Evolutionary conservation across 2,329 filamentous ascomycete genomes (phyloP).

Genomic region (Trichoderma oligosporum): DNA sequence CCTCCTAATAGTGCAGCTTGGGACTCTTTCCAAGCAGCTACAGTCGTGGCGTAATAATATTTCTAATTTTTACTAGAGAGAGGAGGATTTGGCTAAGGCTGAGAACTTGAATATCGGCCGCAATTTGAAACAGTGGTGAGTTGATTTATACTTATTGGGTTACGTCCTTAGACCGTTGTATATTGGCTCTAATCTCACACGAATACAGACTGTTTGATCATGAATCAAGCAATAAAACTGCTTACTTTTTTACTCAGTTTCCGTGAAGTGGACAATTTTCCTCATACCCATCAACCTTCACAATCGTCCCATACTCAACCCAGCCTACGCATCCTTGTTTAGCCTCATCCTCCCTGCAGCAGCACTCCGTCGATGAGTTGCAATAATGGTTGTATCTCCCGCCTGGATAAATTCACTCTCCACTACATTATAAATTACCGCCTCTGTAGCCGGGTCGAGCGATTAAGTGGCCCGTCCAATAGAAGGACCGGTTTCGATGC

Average conservation of each 20-base stretch:
- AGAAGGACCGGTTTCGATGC: constrained; percentile 31
- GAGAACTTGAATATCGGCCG: no score
- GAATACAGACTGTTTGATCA: no score
- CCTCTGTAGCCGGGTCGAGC: constrained; percentile 34
- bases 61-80: no score
- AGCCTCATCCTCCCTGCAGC: constrained; percentile 25
- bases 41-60: no score
- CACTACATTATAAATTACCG: constrained; percentile 31
- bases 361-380: constrained; percentile 34
- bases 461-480: constrained; percentile 32
- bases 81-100: no score
- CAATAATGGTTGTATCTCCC: constrained; percentile 36
- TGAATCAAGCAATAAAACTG: background rate
- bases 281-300: constrained; percentile 10
- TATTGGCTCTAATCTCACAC: no score
- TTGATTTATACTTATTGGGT: no score
- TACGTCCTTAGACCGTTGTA: no score
- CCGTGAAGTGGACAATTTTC: background rate
- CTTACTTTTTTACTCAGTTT: background rate
- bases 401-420: constrained; percentile 25
- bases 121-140: no score
- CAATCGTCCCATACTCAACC: constrained; percentile 6
- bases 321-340: constrained; percentile 4
- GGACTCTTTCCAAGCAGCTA: no score
- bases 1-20: constrained; percentile 53